Evolutionary conservation across 768 basidiomycete genomes (phyloP).

Genomic region (Lentinula sp.): DNA sequence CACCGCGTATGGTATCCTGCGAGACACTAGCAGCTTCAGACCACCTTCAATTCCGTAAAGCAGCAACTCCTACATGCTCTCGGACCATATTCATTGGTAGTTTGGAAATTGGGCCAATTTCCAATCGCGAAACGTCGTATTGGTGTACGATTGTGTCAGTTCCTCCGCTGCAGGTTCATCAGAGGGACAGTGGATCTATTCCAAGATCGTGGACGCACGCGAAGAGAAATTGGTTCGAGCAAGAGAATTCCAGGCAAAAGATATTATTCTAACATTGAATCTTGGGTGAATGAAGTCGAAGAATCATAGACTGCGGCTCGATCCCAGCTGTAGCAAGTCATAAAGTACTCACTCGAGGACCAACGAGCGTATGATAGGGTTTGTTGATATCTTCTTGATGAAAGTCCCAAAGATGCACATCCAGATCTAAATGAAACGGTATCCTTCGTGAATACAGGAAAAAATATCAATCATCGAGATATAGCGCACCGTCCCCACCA

Average conservation of each 20-base stretch:
- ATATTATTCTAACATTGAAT: constrained; percentile 52
- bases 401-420: constrained; percentile 61
- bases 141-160: constrained; percentile 44
- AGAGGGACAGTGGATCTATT: neutral
- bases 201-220: constrained; percentile 41
- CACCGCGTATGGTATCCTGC: constrained; percentile 60
- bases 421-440: constrained; percentile 34
- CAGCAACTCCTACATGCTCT: neutral
- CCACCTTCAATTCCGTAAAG: constrained; percentile 9
- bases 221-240: constrained; percentile 54
- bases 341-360: constrained; percentile 34
- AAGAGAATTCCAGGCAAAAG: constrained; percentile 66
- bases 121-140: constrained; percentile 44
- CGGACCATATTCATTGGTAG: neutral
- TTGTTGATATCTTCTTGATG: constrained; percentile 46
- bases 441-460: constrained; percentile 2
- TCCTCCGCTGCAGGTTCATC: constrained; percentile 39
- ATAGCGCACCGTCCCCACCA: constrained; percentile 58
- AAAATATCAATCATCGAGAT: constrained; percentile 4
- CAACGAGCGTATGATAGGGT: constrained; percentile 37
- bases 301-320: neutral
- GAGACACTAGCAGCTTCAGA: neutral
- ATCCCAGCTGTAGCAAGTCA: neutral
- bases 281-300: constrained; percentile 9
- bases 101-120: constrained; percentile 6